These are phyloP conservation scores for Marasmius fiardii DNA, from an alignment of 1,284 basidiomycete genomes.

Conservation along the genomic window DNA sequence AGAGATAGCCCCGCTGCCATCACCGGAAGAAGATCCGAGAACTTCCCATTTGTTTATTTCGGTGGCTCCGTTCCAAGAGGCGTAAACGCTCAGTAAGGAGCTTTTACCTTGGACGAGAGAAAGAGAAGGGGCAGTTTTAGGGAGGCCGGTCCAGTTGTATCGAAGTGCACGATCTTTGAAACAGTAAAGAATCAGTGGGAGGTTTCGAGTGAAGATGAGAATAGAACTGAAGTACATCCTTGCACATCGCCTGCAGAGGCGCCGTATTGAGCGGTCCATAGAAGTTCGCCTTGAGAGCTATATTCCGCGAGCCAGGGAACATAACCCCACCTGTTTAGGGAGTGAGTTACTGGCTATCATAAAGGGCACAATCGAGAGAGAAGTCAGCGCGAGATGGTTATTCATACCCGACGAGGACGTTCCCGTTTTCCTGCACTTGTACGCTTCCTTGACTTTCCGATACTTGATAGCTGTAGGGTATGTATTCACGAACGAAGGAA, in stretches of 20 bases:
- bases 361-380: background rate
- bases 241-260: background rate
- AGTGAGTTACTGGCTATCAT: background rate
- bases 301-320: slow-evolving; percentile 11
- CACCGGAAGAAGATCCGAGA: slow-evolving; percentile 2
- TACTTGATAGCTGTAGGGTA: slow-evolving; percentile 3
- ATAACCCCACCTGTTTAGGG: slow-evolving; percentile 8
- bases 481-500: slow-evolving; percentile 5
- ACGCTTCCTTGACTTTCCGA: slow-evolving; percentile 12
- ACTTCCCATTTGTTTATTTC: slow-evolving; percentile 7
- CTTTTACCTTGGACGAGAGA: background rate
- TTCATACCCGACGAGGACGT: slow-evolving; percentile 12
- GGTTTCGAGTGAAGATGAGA: background rate
- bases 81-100: slow-evolving; percentile 4
- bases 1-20: background rate
- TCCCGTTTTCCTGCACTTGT: slow-evolving; percentile 11
- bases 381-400: too few relatives aligned
- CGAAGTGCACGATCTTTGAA: slow-evolving; percentile 11
- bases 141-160: slow-evolving; percentile 11
- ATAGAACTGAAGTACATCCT: background rate
- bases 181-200: background rate
- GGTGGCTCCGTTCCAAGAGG: slow-evolving; percentile 11
- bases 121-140: slow-evolving; percentile 2
- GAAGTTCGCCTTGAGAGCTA: slow-evolving; percentile 3
- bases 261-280: slow-evolving; percentile 12